These are phyloP conservation scores for Apium graveolens DNA, from an alignment of 129 eudicot species.

Conservation along the genomic window DNA sequence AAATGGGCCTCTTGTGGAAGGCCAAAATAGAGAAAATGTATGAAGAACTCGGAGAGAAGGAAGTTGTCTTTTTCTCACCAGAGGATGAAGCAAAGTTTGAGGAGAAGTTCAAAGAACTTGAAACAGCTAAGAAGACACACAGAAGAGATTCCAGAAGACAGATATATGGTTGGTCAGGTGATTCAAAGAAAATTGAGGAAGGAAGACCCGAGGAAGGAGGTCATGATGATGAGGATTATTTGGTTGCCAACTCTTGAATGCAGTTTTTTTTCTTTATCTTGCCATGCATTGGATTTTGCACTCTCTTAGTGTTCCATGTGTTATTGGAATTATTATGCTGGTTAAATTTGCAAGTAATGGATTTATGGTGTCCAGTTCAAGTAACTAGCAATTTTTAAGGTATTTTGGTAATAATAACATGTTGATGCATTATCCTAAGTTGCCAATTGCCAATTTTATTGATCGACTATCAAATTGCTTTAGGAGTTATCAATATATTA, in stretches of 20 bases:
- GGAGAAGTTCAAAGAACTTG: conserved; percentile 53
- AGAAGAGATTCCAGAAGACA: conserved; percentile 58
- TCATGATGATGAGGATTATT: conserved; percentile 25
- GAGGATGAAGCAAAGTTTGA: conserved; percentile 81
- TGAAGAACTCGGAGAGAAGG: conserved; percentile 69
- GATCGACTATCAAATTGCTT: neutral
- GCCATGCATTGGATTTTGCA: neutral
- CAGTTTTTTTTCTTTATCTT: neutral
- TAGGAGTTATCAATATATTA: too few relatives aligned
- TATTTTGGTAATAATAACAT: neutral
- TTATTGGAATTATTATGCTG: neutral
- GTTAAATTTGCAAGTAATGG: neutral
- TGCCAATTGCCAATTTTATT: neutral
- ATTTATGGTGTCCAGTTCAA: neutral
- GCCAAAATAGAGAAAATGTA: conserved; percentile 86
- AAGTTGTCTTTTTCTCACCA: conserved; percentile 67
- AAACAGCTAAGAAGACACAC: conserved; percentile 38
- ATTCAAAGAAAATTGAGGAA: conserved; percentile 24
- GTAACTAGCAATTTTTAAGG: neutral
- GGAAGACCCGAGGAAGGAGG: conserved; percentile 24
- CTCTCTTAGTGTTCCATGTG: neutral
- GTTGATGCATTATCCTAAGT: too few relatives aligned
- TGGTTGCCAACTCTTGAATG: conserved; percentile 27
- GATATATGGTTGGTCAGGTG: conserved; percentile 41
- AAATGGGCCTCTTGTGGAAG: conserved; percentile 88